Conservation (phyloP, 306 rosid genomes). For the Boehmeria nivea region DNA sequence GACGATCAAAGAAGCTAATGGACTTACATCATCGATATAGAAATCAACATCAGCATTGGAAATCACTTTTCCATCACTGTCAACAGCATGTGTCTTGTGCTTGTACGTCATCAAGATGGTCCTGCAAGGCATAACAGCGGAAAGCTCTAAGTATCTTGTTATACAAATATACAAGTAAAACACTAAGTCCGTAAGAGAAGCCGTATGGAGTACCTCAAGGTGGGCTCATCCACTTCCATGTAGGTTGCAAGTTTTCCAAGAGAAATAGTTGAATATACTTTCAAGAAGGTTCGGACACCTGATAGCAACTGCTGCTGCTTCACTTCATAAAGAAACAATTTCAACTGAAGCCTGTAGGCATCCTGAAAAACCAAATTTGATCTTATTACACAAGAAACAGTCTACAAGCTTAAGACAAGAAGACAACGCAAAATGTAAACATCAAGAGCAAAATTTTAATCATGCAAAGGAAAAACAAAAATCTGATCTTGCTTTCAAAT, state of each 20-base stretch:
- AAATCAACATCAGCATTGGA: conserved; percentile 92
- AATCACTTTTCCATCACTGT: conserved; percentile 53
- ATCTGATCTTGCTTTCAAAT: not conserved
- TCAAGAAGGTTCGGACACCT: conserved; percentile 83
- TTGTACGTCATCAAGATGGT: conserved; percentile 88
- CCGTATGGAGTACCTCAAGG: conserved; percentile 52
- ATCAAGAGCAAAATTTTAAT: not conserved
- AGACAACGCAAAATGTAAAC: not conserved
- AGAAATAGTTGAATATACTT: conserved; percentile 80
- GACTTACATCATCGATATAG: conserved; percentile 76
- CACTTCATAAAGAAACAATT: conserved; percentile 89
- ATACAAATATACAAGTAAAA: not conserved
- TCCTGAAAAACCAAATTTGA: conserved; percentile 44
- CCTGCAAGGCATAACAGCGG: conserved; percentile 40
- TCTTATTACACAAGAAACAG: not conserved
- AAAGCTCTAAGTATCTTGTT: not conserved
- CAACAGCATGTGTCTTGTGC: conserved; percentile 94
- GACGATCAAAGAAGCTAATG: too few relatives aligned
- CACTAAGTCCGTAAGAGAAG: conserved; percentile 3
- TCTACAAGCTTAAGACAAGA: not conserved
- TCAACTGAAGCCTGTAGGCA: conserved; percentile 95
- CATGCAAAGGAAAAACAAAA: not conserved
- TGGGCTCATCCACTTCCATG: conserved; percentile 95
- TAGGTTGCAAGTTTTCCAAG: conserved; percentile 80
- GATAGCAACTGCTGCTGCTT: conserved; percentile 91